A percentile compares a stretch with the other conserved stretches of the same genome.
Conservation (phyloP, 352 stramenopile genomes). For the Pythium utonaiense region DNA sequence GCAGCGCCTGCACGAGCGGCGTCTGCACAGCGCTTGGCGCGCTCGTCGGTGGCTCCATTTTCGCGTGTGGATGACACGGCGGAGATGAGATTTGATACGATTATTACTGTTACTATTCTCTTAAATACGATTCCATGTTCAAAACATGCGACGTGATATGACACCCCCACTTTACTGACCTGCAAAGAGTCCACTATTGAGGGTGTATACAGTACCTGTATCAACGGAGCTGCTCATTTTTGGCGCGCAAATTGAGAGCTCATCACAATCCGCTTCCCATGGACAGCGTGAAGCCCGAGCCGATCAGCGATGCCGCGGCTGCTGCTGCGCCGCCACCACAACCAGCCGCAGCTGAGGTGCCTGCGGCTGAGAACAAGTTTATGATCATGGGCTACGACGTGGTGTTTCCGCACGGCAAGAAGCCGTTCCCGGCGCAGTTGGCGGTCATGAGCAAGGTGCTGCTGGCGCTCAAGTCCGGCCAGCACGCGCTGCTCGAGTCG, state of each 20-base stretch:
- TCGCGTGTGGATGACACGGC: too few relatives aligned
- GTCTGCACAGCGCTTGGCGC: background rate
- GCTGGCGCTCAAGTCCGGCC: constrained; percentile 65
- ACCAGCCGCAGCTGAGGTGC: background rate
- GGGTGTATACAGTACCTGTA: too few relatives aligned
- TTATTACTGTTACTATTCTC: background rate
- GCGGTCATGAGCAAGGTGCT: constrained; percentile 88
- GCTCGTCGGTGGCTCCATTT: background rate
- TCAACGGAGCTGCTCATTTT: background rate
- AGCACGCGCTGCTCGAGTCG: constrained; percentile 84
- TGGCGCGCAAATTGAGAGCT: background rate
- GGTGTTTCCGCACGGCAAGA: constrained; percentile 73
- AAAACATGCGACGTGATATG: background rate
- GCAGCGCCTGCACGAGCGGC: background rate
- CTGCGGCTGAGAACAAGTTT: constrained; percentile 12
- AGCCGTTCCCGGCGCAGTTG: constrained; percentile 80
- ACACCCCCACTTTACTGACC: too few relatives aligned
- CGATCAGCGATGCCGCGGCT: background rate
- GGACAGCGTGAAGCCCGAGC: background rate
- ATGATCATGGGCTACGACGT: constrained; percentile 88
- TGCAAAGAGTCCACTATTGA: too few relatives aligned
- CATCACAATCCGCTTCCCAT: background rate
- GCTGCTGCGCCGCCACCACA: background rate
- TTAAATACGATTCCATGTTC: background rate
- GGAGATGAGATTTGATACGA: background rate